These are phyloP conservation scores for Metschnikowia kunwiensis DNA, from an alignment of 805 yeast species.

Conservation along the genomic window DNA sequence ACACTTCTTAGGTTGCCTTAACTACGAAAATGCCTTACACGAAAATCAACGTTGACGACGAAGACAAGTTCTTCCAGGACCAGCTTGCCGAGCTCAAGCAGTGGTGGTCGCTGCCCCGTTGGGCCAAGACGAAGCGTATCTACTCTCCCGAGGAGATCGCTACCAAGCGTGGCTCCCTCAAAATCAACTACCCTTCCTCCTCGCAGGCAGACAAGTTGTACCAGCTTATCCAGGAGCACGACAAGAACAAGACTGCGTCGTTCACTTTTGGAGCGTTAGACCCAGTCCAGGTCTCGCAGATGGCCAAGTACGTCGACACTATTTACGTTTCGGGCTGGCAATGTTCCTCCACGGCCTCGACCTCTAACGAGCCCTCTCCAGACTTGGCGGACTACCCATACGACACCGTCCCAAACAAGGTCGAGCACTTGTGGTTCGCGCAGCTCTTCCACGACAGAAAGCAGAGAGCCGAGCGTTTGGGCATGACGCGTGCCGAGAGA, in stretches of 20 bases:
- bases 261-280: slow-evolving; percentile 95
- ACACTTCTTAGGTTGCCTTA: no score
- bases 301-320: slow-evolving; percentile 93
- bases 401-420: slow-evolving; percentile 98
- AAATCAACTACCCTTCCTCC: slow-evolving; percentile 72
- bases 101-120: slow-evolving; percentile 96
- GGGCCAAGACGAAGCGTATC: slow-evolving; percentile 83
- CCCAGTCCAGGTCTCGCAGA: slow-evolving; percentile 92
- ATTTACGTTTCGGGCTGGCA: slow-evolving; percentile 98
- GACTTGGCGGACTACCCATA: slow-evolving; percentile 98
- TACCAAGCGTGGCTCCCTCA: slow-evolving; percentile 76
- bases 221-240: slow-evolving; percentile 68
- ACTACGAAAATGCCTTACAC: slow-evolving; percentile 53
- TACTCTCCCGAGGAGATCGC: slow-evolving; percentile 89
- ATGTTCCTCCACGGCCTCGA: slow-evolving; percentile 95
- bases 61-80: slow-evolving; percentile 59
- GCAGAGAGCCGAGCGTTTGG: slow-evolving; percentile 81
- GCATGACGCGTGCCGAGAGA: slow-evolving; percentile 60
- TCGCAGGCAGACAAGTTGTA: slow-evolving; percentile 80
- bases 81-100: slow-evolving; percentile 71
- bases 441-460: slow-evolving; percentile 96
- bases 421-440: slow-evolving; percentile 94
- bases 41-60: slow-evolving; percentile 54
- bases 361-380: slow-evolving; percentile 96
- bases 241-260: slow-evolving; percentile 66